phyloP scores from a whole-genome alignment of 441 rosid species.

The Corymbia calophylla region DNA sequence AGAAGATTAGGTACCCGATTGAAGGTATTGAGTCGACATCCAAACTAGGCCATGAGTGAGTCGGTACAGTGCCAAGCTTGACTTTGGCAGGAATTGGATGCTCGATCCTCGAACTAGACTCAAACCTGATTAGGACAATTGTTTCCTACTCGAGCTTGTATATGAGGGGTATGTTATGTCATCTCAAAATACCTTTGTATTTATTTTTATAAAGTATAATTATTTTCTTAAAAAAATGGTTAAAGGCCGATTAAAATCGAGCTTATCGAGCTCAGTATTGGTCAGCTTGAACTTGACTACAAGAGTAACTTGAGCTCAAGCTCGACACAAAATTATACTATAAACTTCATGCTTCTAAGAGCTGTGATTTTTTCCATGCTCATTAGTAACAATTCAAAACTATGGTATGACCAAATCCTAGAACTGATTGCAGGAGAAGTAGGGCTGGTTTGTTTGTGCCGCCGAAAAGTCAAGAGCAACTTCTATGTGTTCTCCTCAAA shows the following conservation, averaged over 20 bases:
- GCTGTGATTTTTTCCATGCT: neutral
- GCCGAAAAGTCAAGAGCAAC: neutral
- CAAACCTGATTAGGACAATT: neutral
- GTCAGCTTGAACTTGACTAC: neutral
- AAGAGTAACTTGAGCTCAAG: neutral
- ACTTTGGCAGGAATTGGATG: neutral
- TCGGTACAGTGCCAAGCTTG: neutral
- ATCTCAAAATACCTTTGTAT: neutral
- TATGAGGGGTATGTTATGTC: neutral
- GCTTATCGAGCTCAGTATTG: neutral
- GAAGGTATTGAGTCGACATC: neutral
- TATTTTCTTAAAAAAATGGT: neutral
- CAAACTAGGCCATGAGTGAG: neutral
- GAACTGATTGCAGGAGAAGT: neutral
- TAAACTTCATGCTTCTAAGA: neutral
- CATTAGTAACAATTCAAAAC: neutral
- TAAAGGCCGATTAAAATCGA: neutral
- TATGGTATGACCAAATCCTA: neutral
- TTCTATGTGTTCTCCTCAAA: neutral
- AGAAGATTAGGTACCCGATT: neutral
- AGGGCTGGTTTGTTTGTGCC: neutral
- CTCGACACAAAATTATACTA: neutral
- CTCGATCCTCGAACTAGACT: neutral
- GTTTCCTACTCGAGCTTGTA: neutral
- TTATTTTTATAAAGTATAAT: neutral